Conservation (phyloP, 441 rosid genomes). For the Flueggea neowawraea region DNA sequence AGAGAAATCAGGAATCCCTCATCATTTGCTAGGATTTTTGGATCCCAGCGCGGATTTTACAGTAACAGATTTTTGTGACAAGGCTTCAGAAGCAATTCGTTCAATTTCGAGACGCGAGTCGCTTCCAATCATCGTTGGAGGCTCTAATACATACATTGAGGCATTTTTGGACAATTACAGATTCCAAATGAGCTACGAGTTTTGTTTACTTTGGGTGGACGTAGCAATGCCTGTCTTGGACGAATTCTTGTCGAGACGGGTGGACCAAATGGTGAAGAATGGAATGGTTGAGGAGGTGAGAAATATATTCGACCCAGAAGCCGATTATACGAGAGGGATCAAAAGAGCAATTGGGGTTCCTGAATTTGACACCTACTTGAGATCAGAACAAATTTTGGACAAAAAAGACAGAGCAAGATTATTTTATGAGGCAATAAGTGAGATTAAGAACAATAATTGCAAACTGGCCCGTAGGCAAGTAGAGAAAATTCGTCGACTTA, state of each 20-base stretch:
- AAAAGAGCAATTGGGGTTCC: constrained; percentile 73
- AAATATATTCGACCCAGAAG: constrained; percentile 27
- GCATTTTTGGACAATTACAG: constrained; percentile 36
- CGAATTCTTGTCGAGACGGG: constrained; percentile 37
- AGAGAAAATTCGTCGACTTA: constrained; percentile 59
- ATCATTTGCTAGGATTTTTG: constrained; percentile 59
- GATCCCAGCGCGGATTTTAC: constrained; percentile 52
- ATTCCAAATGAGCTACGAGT: constrained; percentile 38
- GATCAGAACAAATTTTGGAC: constrained; percentile 32
- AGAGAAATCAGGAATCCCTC: constrained; percentile 56
- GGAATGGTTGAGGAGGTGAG: constrained; percentile 59
- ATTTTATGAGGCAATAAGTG: constrained; percentile 39
- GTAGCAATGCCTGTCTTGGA: constrained; percentile 37
- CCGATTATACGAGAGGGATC: constrained; percentile 50
- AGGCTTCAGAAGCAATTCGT: constrained; percentile 41
- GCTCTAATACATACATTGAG: constrained; percentile 59
- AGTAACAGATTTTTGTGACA: constrained; percentile 35
- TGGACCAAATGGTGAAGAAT: constrained; percentile 29
- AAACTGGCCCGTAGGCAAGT: constrained; percentile 49
- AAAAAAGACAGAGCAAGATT: constrained; percentile 21
- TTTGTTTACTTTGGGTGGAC: constrained; percentile 56
- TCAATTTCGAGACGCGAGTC: constrained; percentile 30
- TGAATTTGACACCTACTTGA: constrained; percentile 52
- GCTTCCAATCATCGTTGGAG: constrained; percentile 60
- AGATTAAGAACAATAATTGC: constrained; percentile 53